Conservation (phyloP, 164 flowering plant genomes). For the Magnolia changhungtana region DNA sequence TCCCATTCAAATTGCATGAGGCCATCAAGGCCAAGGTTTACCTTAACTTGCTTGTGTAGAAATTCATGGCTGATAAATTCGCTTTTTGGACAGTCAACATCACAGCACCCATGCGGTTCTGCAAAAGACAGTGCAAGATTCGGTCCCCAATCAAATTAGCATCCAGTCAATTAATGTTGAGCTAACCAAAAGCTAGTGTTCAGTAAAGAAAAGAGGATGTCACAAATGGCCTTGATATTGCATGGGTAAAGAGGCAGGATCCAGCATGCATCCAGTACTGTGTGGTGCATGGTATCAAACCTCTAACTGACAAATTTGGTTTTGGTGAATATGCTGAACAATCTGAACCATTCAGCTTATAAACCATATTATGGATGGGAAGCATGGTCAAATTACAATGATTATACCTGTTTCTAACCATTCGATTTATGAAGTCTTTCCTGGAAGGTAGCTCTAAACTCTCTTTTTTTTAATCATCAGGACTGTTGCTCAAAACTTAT, state of each 20-base stretch:
- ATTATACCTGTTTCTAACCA: not conserved
- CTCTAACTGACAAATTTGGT: not conserved
- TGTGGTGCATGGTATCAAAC: not conserved
- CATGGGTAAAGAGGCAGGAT: not conserved
- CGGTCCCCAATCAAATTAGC: not conserved
- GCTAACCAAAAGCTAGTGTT: not conserved
- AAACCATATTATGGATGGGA: not conserved
- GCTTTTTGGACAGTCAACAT: conserved; percentile 87
- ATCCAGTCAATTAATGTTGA: not conserved
- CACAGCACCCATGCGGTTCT: conserved; percentile 83
- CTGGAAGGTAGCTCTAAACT: not conserved
- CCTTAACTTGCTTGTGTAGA: conserved; percentile 69
- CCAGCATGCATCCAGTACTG: not conserved
- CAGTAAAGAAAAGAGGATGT: not conserved
- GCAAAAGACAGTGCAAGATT: conserved; percentile 10
- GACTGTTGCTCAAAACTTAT: not conserved
- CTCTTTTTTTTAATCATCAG: not conserved
- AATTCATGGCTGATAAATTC: conserved; percentile 63
- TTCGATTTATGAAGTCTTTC: not conserved
- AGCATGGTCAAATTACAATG: no score
- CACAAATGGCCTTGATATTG: not conserved
- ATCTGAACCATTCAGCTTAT: not conserved
- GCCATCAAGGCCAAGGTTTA: conserved; percentile 20
- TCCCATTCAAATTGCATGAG: not conserved
- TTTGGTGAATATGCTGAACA: not conserved